phyloP scores from a whole-genome alignment of 306 rosid genomes.

The Lagenaria siceraria region DNA sequence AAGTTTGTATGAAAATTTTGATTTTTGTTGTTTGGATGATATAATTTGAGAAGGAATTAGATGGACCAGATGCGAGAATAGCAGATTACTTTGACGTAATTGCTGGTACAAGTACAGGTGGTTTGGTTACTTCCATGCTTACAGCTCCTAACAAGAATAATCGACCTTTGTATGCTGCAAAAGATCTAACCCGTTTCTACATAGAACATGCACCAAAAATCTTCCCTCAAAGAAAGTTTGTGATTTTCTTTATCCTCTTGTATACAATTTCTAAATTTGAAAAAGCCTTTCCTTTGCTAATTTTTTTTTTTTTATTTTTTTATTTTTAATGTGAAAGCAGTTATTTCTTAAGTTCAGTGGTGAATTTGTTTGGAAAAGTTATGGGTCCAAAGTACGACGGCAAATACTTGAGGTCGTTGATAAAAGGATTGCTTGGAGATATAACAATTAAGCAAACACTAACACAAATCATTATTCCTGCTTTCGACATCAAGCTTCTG shows the following conservation, averaged over 20 bases:
- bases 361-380: not conserved
- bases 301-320: too few relatives aligned
- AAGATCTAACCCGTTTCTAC: not conserved
- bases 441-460: not conserved
- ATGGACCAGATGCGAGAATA: not conserved
- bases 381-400: not conserved
- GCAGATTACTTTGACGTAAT: not conserved
- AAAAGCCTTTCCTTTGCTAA: too few relatives aligned
- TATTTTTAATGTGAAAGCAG: not conserved
- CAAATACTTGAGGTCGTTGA: not conserved
- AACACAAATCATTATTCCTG: not conserved
- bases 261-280: too few relatives aligned
- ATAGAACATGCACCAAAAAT: not conserved
- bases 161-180: not conserved
- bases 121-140: not conserved
- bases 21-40: too few relatives aligned
- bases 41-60: not conserved
- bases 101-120: not conserved
- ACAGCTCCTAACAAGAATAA: not conserved
- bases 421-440: not conserved
- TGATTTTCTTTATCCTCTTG: not conserved
- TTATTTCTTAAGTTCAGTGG: not conserved
- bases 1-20: too few relatives aligned
- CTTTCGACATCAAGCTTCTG: not conserved
- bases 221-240: not conserved